Evolutionary conservation across 306 rosid genomes (phyloP), one percentile per base, ranked within the genome.

Genomic region (Alnus glutinosa): DNA sequence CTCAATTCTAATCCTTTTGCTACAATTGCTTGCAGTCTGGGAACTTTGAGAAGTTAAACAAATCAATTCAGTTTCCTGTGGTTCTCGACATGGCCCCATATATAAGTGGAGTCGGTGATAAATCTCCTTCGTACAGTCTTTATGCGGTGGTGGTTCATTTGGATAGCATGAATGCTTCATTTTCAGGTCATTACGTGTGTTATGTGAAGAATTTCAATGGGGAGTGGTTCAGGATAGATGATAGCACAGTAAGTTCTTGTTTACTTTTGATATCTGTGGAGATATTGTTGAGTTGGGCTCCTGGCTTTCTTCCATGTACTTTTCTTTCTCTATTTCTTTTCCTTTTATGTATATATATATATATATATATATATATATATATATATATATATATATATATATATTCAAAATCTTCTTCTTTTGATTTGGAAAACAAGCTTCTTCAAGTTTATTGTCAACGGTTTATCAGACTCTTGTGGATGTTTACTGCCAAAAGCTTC

Each of bases 131-230:
- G 28, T 92, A 88, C 86, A 88, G 83, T 83, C 91, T 92, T 54
- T 90, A 90, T 81, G 97, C 91, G 0, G 94, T 90, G 83, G 93
- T 92, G 73, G 97, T 92, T 77, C 97, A 92, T 83, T 85, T 92
- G 94, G 89, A 92, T 80, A 85, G 74, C 77, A 85, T 77, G 93
- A 87, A 87, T 81, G 86, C 97, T 79, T 79, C 97, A 14, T 85
- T 73, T 83, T 90, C 92, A 1, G 97, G 97, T 76, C 97, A 92
- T 77, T 92, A 92, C 77, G 87, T 92, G 59, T 92, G 94, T 77
- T 90, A 92, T 80, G 91, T 92, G 79, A 88, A 87, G 90, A 90
- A 87, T 74, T 70, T 75, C 46, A 90, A 28, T 39, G 89, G 86
- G 79, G 83, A 90, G 72, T 92, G 97, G 94, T 92, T 87, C 85